A percentile compares a stretch with the other conserved stretches of the same genome.
These are phyloP conservation scores for Ophiostoma tasmaniense DNA, from an alignment of 2,329 filamentous ascomycete species.

Conservation along the genomic window DNA sequence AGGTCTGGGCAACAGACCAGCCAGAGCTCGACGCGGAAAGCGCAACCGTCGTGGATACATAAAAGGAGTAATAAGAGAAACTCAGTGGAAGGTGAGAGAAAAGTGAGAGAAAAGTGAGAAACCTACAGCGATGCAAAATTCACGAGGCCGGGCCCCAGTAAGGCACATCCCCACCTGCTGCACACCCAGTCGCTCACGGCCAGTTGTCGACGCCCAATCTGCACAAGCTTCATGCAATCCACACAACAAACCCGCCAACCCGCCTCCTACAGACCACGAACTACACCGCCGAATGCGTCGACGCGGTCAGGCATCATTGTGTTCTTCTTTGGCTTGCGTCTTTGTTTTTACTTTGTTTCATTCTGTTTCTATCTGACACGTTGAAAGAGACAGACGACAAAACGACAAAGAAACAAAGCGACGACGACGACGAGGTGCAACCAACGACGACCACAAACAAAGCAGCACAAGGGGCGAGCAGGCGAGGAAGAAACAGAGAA, in stretches of 20 bases:
- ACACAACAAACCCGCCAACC: background rate
- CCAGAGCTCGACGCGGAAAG: background rate
- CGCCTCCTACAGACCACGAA: conserved; percentile 13
- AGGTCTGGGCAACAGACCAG: background rate
- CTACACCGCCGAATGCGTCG: conserved; percentile 19
- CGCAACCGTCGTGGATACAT: conserved; percentile 3
- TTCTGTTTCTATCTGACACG: background rate
- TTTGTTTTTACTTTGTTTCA: background rate
- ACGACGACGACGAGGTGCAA: background rate
- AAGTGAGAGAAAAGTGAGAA: background rate
- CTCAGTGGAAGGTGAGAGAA: background rate
- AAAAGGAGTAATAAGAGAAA: background rate
- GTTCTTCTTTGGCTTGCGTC: background rate
- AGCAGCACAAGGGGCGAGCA: background rate
- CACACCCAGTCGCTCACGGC: conserved; percentile 4
- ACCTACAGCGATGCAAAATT: background rate
- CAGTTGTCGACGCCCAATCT: conserved; percentile 8
- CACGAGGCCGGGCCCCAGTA: background rate
- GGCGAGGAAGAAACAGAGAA: background rate
- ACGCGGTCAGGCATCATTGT: conserved; percentile 7
- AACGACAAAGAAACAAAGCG: background rate
- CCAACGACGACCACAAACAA: background rate
- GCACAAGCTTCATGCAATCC: conserved; percentile 7
- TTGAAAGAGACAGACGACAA: background rate
- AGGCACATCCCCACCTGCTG: background rate